Percentiles rank a stretch among this genome's conserved stretches.
Conservation (phyloP, 1,139 yeast genomes). For the Cylindricascospora bacillispora region DNA sequence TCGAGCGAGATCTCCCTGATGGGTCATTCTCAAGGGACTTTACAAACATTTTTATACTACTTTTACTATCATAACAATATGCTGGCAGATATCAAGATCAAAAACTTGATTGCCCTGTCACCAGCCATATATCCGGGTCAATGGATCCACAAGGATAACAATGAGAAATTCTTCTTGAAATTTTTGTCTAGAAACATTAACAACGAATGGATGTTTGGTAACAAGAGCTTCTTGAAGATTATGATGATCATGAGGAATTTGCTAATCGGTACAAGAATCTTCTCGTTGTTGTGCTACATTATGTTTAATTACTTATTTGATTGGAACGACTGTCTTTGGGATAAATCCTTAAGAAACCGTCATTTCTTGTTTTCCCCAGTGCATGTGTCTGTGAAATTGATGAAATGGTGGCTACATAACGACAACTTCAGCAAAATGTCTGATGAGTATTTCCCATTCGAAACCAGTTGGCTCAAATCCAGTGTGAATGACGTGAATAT, state of each 20-base stretch:
- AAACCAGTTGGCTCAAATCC: constrained; percentile 19
- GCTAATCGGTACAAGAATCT: constrained; percentile 37
- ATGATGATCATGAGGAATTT: constrained; percentile 39
- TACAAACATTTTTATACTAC: constrained; percentile 51
- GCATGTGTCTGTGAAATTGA: constrained; percentile 61
- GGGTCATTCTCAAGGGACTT: constrained; percentile 90
- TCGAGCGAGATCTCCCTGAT: constrained; percentile 42
- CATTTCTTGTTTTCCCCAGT: constrained; percentile 84
- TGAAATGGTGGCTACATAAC: constrained; percentile 76
- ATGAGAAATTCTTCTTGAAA: constrained; percentile 40
- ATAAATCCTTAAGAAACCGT: constrained; percentile 47
- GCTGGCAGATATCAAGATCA: constrained; percentile 41
- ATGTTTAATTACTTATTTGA: constrained; percentile 78
- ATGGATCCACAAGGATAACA: no score
- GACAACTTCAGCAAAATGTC: constrained; percentile 20
- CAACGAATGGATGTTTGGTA: constrained; percentile 42
- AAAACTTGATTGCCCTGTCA: constrained; percentile 62
- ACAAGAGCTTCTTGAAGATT: constrained; percentile 46
- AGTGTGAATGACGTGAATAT: constrained; percentile 23
- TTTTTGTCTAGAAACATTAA: constrained; percentile 28
- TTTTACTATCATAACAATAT: background rate
- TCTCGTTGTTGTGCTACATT: constrained; percentile 52
- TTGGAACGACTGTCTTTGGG: constrained; percentile 79
- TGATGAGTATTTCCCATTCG: constrained; percentile 21
- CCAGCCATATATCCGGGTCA: constrained; percentile 88